Conservation (phyloP, 208 protist species). For the Trypanosoma scelopori region DNA sequence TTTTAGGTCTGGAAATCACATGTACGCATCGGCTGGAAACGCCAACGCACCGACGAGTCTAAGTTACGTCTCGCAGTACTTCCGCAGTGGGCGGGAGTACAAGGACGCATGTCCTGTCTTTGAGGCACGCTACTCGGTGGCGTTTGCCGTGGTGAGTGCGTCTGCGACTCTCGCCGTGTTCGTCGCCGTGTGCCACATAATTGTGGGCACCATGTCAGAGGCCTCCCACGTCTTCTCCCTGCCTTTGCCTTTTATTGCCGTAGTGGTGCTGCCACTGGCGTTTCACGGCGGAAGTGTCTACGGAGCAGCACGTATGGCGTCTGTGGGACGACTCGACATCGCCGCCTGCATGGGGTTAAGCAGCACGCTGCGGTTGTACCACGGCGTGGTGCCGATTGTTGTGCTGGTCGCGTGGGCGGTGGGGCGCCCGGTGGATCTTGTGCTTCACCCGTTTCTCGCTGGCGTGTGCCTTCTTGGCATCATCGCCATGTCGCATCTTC, state of each 20-base stretch:
- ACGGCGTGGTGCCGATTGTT: conserved; percentile 65
- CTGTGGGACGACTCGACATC: conserved; percentile 72
- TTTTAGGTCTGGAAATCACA: conserved; percentile 39
- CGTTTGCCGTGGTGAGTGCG: conserved; percentile 34
- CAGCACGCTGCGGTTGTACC: conserved; percentile 66
- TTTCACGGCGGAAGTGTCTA: conserved; percentile 55
- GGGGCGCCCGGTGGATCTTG: conserved; percentile 51
- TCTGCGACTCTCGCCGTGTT: conserved; percentile 29
- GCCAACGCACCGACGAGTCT: conserved; percentile 39
- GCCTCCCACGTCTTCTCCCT: conserved; percentile 29
- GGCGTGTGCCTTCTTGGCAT: conserved; percentile 58
- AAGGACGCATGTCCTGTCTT: conserved; percentile 3
- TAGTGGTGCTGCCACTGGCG: conserved; percentile 61
- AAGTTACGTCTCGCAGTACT: conserved; percentile 43
- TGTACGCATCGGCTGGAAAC: conserved; percentile 38
- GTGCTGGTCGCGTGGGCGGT: conserved; percentile 55
- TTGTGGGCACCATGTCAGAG: conserved; percentile 43
- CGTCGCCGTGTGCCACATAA: conserved; percentile 26
- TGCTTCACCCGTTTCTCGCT: conserved; percentile 64
- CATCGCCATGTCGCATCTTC: conserved; percentile 50
- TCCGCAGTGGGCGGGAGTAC: conserved; percentile 22
- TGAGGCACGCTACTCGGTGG: conserved; percentile 33
- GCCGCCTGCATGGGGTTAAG: conserved; percentile 66
- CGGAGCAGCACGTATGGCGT: conserved; percentile 56
- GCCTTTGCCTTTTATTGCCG: conserved; percentile 48